Percentiles rank a stretch among this genome's conserved stretches.
phyloP scores from a whole-genome alignment of 106 monocot species.

The Alisma plantagoaquatica region DNA sequence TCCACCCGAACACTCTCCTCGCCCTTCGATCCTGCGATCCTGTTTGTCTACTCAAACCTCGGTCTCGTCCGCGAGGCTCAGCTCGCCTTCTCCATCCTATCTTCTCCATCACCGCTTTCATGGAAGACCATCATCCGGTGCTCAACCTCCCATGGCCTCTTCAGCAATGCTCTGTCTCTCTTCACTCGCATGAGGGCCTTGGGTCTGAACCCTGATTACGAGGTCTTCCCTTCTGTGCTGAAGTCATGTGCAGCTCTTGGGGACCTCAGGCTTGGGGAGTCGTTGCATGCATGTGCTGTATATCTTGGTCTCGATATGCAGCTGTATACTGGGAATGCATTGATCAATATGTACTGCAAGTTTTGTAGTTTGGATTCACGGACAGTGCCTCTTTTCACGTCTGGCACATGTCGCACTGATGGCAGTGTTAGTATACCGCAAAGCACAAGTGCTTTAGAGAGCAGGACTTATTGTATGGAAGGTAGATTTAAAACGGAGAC shows the following conservation, averaged over 20 bases:
- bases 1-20: constrained; percentile 13
- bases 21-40: constrained; percentile 20
- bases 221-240: constrained; percentile 57
- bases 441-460: no score
- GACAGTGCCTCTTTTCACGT: not conserved
- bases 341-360: constrained; percentile 72
- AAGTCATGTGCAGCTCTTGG: constrained; percentile 44
- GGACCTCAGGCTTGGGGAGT: constrained; percentile 22
- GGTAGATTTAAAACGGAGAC: no score
- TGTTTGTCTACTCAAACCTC: constrained; percentile 29
- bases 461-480: no score
- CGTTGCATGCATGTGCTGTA: constrained; percentile 39
- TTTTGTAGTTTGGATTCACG: not conserved
- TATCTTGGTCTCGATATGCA: constrained; percentile 31
- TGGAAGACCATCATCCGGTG: constrained; percentile 39
- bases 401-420: no score
- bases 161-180: constrained; percentile 21
- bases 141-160: constrained; percentile 39
- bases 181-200: constrained; percentile 37
- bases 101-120: constrained; percentile 25
- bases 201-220: constrained; percentile 9
- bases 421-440: no score
- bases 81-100: constrained; percentile 27
- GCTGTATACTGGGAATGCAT: constrained; percentile 55
- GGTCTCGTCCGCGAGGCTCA: constrained; percentile 15